Evolutionary conservation across 208 protist genomes (phyloP).

Genomic region (Plasmodiophora brassicae): DNA sequence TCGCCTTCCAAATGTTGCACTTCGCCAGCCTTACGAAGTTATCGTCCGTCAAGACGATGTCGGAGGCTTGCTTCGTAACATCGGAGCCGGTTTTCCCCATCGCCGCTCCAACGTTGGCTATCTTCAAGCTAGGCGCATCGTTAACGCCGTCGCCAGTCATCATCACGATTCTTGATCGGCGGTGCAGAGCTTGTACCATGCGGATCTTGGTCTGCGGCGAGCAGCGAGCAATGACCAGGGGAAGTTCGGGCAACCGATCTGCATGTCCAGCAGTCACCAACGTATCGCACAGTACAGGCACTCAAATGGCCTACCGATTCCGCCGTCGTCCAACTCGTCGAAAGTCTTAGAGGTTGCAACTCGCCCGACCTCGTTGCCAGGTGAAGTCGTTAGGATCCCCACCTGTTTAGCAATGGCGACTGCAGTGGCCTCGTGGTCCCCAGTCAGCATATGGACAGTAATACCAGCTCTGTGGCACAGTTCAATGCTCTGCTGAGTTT

Average conservation of each 20-base stretch:
- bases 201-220: background rate
- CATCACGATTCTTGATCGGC: slow-evolving; percentile 16
- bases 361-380: too few species aligned
- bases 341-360: too few species aligned
- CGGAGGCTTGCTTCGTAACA: slow-evolving; percentile 21
- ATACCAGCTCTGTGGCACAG: slow-evolving; percentile 86
- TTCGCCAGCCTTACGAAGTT: too few species aligned
- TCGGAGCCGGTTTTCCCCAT: slow-evolving; percentile 24
- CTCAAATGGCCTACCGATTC: too few species aligned
- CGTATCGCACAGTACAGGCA: too few species aligned
- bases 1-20: too few species aligned
- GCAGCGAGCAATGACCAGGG: background rate
- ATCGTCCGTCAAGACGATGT: slow-evolving; percentile 42
- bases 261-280: too few species aligned
- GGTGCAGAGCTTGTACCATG: slow-evolving; percentile 2
- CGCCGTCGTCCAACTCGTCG: too few species aligned
- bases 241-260: background rate
- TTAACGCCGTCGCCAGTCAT: slow-evolving; percentile 76
- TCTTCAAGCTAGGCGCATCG: slow-evolving; percentile 88
- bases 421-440: slow-evolving; percentile 74
- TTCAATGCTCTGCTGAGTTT: slow-evolving; percentile 77
- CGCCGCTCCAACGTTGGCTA: slow-evolving; percentile 48
- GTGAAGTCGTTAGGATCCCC: slow-evolving; percentile 67
- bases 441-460: slow-evolving; percentile 94
- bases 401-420: slow-evolving; percentile 86